Conservation (phyloP, 768 basidiomycete species). For the Termitomyces sp. region DNA sequence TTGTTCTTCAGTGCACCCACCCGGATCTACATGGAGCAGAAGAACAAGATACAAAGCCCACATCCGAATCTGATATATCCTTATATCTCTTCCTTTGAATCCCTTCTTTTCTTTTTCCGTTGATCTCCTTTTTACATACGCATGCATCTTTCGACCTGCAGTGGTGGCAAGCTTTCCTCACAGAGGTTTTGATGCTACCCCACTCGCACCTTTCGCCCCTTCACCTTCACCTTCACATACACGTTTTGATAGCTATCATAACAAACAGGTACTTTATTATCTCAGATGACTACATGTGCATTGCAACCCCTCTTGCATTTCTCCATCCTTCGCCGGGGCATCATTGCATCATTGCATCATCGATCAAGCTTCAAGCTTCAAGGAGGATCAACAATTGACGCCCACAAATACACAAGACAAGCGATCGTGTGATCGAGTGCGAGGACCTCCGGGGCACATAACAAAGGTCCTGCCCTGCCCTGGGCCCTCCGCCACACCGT, state of each 20-base stretch:
- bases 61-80: neutral
- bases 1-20: too few species aligned
- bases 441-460: too few species aligned
- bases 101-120: slow-evolving; percentile 26
- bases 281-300: too few species aligned
- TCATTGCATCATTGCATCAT: too few species aligned
- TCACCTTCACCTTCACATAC: neutral
- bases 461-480: too few species aligned
- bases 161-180: neutral
- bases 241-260: neutral
- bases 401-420: neutral
- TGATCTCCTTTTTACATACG: neutral
- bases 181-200: neutral
- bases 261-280: neutral
- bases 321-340: neutral
- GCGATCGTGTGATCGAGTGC: too few species aligned
- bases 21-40: too few species aligned
- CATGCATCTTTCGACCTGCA: slow-evolving; percentile 9
- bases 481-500: too few species aligned
- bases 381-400: neutral
- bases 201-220: neutral
- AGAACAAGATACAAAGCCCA: too few species aligned
- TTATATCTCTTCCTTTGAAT: too few species aligned
- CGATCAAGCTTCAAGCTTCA: neutral
- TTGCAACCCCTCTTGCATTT: neutral